A percentile compares a stretch with the other conserved stretches of the same genome.
Evolutionary conservation across 2,329 filamentous ascomycete species (phyloP).

Genomic region (Neospermospora avenae): DNA sequence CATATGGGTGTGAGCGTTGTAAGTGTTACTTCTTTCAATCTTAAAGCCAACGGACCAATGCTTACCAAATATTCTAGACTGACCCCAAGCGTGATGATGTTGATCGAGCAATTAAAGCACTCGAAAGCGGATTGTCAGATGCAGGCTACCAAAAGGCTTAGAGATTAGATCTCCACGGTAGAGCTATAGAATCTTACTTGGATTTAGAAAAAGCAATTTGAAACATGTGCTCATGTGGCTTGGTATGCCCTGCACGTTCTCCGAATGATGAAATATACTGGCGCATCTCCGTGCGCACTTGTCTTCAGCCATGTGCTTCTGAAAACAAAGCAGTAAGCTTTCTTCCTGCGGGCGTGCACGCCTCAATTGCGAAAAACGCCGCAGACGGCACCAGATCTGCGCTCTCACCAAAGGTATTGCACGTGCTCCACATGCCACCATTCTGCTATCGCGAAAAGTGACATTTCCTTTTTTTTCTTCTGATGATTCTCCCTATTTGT

Average conservation of each 20-base stretch:
- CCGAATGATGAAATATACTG: constrained; percentile 14
- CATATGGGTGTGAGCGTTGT: constrained; percentile 95
- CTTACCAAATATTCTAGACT: constrained; percentile 44
- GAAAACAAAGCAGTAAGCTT: not conserved
- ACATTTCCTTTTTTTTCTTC: no score
- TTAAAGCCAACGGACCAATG: not conserved
- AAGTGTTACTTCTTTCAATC: constrained; percentile 38
- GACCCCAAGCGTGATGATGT: constrained; percentile 78
- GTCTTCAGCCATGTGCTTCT: not conserved
- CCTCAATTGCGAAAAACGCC: not conserved
- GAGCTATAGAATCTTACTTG: not conserved
- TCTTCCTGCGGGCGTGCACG: not conserved
- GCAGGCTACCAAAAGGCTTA: constrained; percentile 57
- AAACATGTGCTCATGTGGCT: constrained; percentile 5
- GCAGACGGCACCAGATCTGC: not conserved
- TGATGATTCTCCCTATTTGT: not conserved
- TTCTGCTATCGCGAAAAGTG: not conserved
- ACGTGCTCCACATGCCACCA: not conserved
- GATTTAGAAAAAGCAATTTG: constrained; percentile 18
- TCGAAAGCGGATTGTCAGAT: constrained; percentile 72
- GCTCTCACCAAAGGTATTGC: not conserved
- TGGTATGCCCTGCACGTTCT: not conserved
- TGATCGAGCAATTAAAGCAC: constrained; percentile 74
- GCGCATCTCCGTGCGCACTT: constrained; percentile 12
- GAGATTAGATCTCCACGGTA: not conserved